Evolutionary conservation across 768 basidiomycete genomes (phyloP).

Genomic region (Termitomyces eurrhizus): DNA sequence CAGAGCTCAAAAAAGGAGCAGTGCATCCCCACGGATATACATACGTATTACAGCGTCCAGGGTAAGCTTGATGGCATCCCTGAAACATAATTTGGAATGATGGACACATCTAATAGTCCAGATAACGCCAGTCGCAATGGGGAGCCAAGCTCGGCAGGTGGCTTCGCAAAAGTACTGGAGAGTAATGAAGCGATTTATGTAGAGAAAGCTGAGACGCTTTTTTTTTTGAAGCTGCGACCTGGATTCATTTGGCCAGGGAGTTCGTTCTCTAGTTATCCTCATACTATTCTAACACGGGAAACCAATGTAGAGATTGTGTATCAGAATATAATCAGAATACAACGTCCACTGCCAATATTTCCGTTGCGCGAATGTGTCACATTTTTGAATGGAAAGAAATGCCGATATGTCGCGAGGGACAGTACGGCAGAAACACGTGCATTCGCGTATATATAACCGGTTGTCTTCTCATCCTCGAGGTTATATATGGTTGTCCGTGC

Average conservation of each 20-base stretch:
- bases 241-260: background rate
- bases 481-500: background rate
- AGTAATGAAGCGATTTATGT: background rate
- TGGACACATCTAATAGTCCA: background rate
- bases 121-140: background rate
- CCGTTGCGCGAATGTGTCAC: background rate
- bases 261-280: background rate
- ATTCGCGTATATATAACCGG: background rate
- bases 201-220: background rate
- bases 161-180: background rate
- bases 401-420: too few relatives aligned
- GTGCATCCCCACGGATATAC: too few relatives aligned
- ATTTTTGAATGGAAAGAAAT: background rate
- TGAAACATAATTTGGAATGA: background rate
- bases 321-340: too few relatives aligned
- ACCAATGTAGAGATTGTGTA: background rate
- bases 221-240: background rate
- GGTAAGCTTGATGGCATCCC: background rate
- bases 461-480: background rate
- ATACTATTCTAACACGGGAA: background rate
- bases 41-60: background rate
- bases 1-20: background rate
- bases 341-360: background rate
- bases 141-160: background rate
- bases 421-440: background rate